Evolutionary conservation across 345 rosid species (phyloP).

Genomic region (Eucalyptus tenuipes): DNA sequence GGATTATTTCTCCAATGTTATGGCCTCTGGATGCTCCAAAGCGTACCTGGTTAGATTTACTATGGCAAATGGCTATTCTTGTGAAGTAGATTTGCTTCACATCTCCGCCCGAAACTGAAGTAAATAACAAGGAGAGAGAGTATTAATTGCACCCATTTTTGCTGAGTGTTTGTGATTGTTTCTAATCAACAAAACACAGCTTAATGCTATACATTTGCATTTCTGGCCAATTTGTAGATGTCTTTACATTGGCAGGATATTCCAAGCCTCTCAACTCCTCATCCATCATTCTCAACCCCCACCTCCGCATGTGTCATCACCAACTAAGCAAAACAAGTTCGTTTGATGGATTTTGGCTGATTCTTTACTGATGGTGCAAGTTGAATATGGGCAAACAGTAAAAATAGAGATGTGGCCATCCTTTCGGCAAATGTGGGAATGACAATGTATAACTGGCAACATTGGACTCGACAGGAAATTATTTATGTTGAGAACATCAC

Average conservation of each 20-base stretch:
- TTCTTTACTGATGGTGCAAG: not conserved
- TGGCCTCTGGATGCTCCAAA: not conserved
- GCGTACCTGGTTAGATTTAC: not conserved
- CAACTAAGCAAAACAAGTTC: not conserved
- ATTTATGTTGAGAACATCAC: not conserved
- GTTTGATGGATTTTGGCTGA: not conserved
- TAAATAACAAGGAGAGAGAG: not conserved
- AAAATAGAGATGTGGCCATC: not conserved
- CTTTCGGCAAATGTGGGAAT: not conserved
- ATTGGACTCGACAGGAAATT: not conserved
- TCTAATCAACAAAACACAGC: not conserved
- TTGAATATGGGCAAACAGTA: not conserved
- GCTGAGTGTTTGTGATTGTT: not conserved
- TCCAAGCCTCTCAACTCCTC: not conserved
- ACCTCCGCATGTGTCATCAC: not conserved
- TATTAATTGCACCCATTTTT: not conserved
- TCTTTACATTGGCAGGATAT: not conserved
- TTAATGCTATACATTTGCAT: not conserved
- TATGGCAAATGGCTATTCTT: not conserved
- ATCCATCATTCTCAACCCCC: not conserved
- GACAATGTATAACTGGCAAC: not conserved
- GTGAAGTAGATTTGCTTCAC: not conserved
- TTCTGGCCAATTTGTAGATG: not conserved
- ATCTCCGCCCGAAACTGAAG: not conserved
- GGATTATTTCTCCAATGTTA: not conserved